Evolutionary conservation across 352 stramenopile genomes (phyloP), one percentile per base, ranked within the genome.

Genomic region (Bremia lactucae): DNA sequence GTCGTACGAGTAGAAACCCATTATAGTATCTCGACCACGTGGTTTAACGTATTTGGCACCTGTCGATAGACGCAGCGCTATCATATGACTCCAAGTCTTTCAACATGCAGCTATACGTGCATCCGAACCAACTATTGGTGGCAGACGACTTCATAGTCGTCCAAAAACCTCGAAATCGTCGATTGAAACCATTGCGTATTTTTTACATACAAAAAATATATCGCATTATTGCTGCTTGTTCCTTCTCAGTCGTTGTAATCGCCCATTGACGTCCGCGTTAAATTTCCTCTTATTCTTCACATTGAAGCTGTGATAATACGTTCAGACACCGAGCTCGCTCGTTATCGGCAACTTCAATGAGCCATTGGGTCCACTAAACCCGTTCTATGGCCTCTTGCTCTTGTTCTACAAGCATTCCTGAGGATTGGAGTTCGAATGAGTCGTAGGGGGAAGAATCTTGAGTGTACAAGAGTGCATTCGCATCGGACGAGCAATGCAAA

Each of bases 161-260:
- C 62, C 0, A 73, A n/a, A n/a, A n/a, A n/a, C n/a, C n/a, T n/a
- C n/a, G n/a, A n/a, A n/a, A n/a, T n/a, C n/a, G n/a, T n/a, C 6
- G 59, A 72, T 52, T 91, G 78, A 46, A 91, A 91, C 78, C 78
- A 91, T 60, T 85, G 75, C 14, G 78, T 91, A 59, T 91, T 88
- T 52, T 87, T 86, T 72, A 88, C 88, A 46, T 84, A 31, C 88
- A 46, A 44, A 91, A 91, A 65, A 87, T 74, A 42, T 87, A 68
- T 23, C 72, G 51, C 66, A 83, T 83, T 59, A 84, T 83, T 9
- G 68, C 69, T 33, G 84, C 64, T 44, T 91, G 75, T 44, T 91
- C 78, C 35, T 78, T 74, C 60, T 91, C 78, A 35, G 88, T 91
- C 0, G 69, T 75, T 4, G 58, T 63, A 38, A 87, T 82, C 11